Evolutionary conservation across 2,329 filamentous ascomycete genomes (phyloP).

Genomic region (Trichoderma endophyticum): DNA sequence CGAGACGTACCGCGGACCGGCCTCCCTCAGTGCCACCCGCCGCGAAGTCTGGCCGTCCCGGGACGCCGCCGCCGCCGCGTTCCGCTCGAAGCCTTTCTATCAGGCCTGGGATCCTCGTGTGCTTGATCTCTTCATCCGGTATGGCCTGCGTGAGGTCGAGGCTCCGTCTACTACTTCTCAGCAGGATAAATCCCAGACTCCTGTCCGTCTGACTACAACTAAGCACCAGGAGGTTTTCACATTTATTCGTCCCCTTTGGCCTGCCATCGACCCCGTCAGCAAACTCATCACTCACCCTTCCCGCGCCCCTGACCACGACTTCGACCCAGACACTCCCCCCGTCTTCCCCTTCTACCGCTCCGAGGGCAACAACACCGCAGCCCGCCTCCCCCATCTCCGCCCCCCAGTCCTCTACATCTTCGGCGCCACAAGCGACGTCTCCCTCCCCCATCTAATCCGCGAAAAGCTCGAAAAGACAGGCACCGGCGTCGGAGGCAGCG

Average conservation of each 20-base stretch:
- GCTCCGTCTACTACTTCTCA: background rate
- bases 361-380: slow-evolving; percentile 57
- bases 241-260: slow-evolving; percentile 62
- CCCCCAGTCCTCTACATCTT: slow-evolving; percentile 69
- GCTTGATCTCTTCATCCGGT: slow-evolving; percentile 57
- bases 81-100: slow-evolving; percentile 69
- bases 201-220: slow-evolving; percentile 73
- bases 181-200: slow-evolving; percentile 30
- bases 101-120: slow-evolving; percentile 77
- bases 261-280: slow-evolving; percentile 39
- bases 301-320: slow-evolving; percentile 45
- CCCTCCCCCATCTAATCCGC: slow-evolving; percentile 45
- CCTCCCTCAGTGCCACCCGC: slow-evolving; percentile 64
- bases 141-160: slow-evolving; percentile 67
- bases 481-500: slow-evolving; percentile 62
- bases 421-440: slow-evolving; percentile 58
- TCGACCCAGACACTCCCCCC: slow-evolving; percentile 37
- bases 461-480: slow-evolving; percentile 65
- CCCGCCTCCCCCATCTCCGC: slow-evolving; percentile 56
- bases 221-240: slow-evolving; percentile 80
- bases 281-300: slow-evolving; percentile 45
- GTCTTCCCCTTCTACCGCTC: slow-evolving; percentile 63
- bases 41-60: slow-evolving; percentile 81
- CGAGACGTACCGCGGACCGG: slow-evolving; percentile 38
- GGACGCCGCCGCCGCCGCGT: slow-evolving; percentile 61